Evolutionary conservation across 768 basidiomycete species (phyloP), one percentile per base, ranked within the genome.

Genomic region (Calocera cornea): DNA sequence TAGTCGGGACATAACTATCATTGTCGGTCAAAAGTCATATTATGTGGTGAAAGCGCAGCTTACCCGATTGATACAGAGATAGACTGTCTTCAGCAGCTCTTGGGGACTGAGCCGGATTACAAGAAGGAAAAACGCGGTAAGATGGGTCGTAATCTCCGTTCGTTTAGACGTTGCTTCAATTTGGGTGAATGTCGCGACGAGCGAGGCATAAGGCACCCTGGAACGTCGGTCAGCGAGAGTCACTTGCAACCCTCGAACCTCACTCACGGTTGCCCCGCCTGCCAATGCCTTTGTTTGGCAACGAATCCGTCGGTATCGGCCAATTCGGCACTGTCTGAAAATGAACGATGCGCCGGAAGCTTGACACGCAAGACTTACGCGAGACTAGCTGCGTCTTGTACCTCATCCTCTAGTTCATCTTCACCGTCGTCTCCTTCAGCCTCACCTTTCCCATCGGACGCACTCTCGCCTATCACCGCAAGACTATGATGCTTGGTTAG

Each of bases 111-210:
- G 81, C 74, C 88, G 87, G 66, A 97, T 94, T 34, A 98, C 92
- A 12, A 95, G 86, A 3, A 94, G 78, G 47, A 99, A 80, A 75
- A 98, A 94, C 0, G 88, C 82, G 0, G 94, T 98, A 10, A 99
- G 83, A 69, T 93, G 80, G 0, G 91, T 84, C 1, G 85, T 90
- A 76, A 98, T 99, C 76, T 97, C 94, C 54, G 97, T 78, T 22
- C 97, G 89, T 73, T 97, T 98, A 1, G 94, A 97, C 10, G 97
- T 99, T 2, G 86, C 85, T 76, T 97, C 95, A 69, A 99, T 98
- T 34, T 89, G 78, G 19, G 86, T 82, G 75, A 98, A 98, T 0
- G 89, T 85, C 71, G 92, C 88, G 10, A 93, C 86, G 38, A 99
- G 83, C 5, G 97, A 92, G 19, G 92, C 89, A 74, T 99, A 99